These are phyloP conservation scores for Monilinia vaccinii-corymbosi DNA, from an alignment of 2,329 filamentous ascomycete species.

Conservation along the genomic window DNA sequence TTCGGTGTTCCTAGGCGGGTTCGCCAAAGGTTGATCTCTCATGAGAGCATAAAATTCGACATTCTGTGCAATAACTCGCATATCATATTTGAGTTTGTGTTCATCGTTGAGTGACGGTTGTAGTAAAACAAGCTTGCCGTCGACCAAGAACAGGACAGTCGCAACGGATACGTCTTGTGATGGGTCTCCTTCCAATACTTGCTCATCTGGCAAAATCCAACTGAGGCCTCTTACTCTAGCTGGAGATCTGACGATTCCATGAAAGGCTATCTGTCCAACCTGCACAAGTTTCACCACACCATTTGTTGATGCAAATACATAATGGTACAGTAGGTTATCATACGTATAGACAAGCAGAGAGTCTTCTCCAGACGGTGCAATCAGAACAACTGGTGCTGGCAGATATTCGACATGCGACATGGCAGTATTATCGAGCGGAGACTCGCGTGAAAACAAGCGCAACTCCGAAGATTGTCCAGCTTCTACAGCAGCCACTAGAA, in stretches of 20 bases:
- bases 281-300: conserved; percentile 69
- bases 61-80: conserved; percentile 92
- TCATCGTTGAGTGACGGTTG: conserved; percentile 77
- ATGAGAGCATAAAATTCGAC: conserved; percentile 93
- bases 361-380: conserved; percentile 84
- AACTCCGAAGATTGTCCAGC: conserved; percentile 73
- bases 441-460: conserved; percentile 86
- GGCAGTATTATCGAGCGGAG: conserved; percentile 62
- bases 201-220: conserved; percentile 89
- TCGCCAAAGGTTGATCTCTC: conserved; percentile 60
- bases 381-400: conserved; percentile 77
- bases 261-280: conserved; percentile 96
- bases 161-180: conserved; percentile 92
- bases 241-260: conserved; percentile 90
- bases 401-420: conserved; percentile 70
- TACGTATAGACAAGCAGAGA: conserved; percentile 95
- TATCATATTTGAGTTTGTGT: conserved; percentile 90
- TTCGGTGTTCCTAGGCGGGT: conserved; percentile 13
- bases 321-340: conserved; percentile 92
- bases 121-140: conserved; percentile 88
- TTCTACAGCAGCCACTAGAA: conserved; percentile 89
- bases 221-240: conserved; percentile 86
- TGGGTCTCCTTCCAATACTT: conserved; percentile 83
- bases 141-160: conserved; percentile 91
- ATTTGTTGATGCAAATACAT: conserved; percentile 69